Percentiles rank a stretch among this genome's conserved stretches.
Conservation (phyloP, 352 stramenopile genomes). For the Phytophthora pseudosyringae region DNA sequence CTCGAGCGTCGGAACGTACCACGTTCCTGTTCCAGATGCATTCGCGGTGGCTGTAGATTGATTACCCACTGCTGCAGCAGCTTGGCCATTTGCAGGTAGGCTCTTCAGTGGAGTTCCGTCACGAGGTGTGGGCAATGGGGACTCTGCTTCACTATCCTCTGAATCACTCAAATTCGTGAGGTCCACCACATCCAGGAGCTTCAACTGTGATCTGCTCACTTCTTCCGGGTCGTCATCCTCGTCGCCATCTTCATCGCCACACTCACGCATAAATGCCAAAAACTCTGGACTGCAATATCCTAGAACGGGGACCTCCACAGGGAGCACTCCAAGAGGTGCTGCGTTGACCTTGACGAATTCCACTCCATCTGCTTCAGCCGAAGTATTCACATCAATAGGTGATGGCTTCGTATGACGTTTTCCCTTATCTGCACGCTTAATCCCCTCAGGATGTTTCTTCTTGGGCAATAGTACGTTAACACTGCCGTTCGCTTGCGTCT, state of each 20-base stretch:
- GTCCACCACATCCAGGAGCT: slow-evolving; percentile 65
- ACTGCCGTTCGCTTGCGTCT: slow-evolving; percentile 7
- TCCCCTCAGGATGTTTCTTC: slow-evolving; percentile 30
- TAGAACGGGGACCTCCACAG: slow-evolving; percentile 29
- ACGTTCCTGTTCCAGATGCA: slow-evolving; percentile 21
- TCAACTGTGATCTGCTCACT: slow-evolving; percentile 35
- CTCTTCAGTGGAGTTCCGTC: background rate
- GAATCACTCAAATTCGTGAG: slow-evolving; percentile 68
- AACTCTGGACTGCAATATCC: slow-evolving; percentile 53
- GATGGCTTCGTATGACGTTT: slow-evolving; percentile 12
- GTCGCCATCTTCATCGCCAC: slow-evolving; percentile 44
- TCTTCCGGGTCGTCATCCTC: slow-evolving; percentile 53
- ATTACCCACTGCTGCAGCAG: background rate
- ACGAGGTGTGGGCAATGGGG: slow-evolving; percentile 13
- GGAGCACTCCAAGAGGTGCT: slow-evolving; percentile 10
- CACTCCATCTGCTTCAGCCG: slow-evolving; percentile 12
- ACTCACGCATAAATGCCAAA: slow-evolving; percentile 55
- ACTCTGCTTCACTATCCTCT: slow-evolving; percentile 44
- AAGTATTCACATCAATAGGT: background rate
- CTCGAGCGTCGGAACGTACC: slow-evolving; percentile 28
- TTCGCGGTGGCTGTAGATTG: background rate
- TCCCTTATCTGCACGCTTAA: background rate
- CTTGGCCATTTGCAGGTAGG: background rate
- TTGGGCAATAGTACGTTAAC: slow-evolving; percentile 30
- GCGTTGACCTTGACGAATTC: slow-evolving; percentile 16